Evolutionary conservation across 345 rosid genomes (phyloP).

Genomic region (Leavenworthia alabamica): DNA sequence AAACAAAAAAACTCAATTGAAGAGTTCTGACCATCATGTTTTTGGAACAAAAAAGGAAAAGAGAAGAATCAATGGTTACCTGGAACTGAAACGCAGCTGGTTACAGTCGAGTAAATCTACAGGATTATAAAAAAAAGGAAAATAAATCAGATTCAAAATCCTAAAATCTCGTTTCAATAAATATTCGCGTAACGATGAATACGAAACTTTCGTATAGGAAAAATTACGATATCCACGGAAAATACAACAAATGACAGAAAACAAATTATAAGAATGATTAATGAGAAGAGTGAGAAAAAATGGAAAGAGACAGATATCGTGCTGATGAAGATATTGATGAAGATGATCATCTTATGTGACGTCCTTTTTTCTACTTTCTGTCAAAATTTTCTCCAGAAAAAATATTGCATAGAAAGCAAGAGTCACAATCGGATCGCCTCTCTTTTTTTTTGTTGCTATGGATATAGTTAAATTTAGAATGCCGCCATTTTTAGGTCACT

Average conservation of each 20-base stretch:
- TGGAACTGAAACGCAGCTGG: conserved; percentile 20
- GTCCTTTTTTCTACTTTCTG: conserved; percentile 3
- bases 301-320: conserved; percentile 31
- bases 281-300: conserved; percentile 17
- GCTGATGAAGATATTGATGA: conserved; percentile 24
- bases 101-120: conserved; percentile 6
- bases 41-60: not conserved
- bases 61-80: conserved; percentile 3
- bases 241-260: not conserved
- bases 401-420: conserved; percentile 10
- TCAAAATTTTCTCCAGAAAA: conserved; percentile 36
- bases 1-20: not conserved
- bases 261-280: conserved; percentile 7
- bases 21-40: not conserved
- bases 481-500: conserved; percentile 47
- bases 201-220: not conserved
- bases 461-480: conserved; percentile 42
- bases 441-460: conserved; percentile 31
- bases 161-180: conserved; percentile 7
- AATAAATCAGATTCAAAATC: not conserved
- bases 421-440: conserved; percentile 69
- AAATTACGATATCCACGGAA: conserved; percentile 16
- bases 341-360: conserved; percentile 11
- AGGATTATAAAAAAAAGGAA: not conserved
- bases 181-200: not conserved